Percentiles rank a stretch among this genome's conserved stretches.
These are phyloP conservation scores for Rhizophora mangle DNA, from an alignment of 345 rosid species.

Conservation along the genomic window DNA sequence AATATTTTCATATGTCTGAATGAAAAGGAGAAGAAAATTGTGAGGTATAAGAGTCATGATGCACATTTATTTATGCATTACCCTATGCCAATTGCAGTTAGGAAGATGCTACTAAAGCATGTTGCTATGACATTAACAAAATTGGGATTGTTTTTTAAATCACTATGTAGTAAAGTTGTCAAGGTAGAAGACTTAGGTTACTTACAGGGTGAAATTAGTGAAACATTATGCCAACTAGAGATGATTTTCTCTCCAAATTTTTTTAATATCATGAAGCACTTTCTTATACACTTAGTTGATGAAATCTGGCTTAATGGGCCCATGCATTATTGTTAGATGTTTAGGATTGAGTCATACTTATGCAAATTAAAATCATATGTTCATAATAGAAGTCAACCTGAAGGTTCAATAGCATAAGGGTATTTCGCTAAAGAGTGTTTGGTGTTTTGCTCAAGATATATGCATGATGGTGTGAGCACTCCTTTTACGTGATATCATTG, in stretches of 20 bases:
- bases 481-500: background rate
- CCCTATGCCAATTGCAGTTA: too few relatives aligned
- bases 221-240: slow-evolving; percentile 4
- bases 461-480: background rate
- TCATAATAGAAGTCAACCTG: slow-evolving; percentile 1
- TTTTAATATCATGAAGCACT: background rate
- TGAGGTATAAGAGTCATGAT: too few relatives aligned
- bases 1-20: too few relatives aligned
- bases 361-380: background rate
- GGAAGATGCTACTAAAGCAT: background rate
- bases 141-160: slow-evolving; percentile 1
- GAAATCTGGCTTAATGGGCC: background rate
- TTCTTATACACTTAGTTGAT: background rate
- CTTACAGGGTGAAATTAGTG: background rate
- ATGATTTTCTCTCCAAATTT: background rate
- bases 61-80: too few relatives aligned
- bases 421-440: background rate
- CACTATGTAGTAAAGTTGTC: background rate
- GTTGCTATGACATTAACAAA: background rate
- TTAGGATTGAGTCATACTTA: slow-evolving; percentile 1
- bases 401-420: slow-evolving; percentile 9
- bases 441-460: too few relatives aligned
- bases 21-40: too few relatives aligned
- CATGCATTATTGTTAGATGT: slow-evolving; percentile 6
- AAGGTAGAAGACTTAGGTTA: background rate